Evolutionary conservation across 805 yeast genomes (phyloP), one percentile per base, ranked within the genome.

Genomic region (Cyberlindnera mississippiensis): DNA sequence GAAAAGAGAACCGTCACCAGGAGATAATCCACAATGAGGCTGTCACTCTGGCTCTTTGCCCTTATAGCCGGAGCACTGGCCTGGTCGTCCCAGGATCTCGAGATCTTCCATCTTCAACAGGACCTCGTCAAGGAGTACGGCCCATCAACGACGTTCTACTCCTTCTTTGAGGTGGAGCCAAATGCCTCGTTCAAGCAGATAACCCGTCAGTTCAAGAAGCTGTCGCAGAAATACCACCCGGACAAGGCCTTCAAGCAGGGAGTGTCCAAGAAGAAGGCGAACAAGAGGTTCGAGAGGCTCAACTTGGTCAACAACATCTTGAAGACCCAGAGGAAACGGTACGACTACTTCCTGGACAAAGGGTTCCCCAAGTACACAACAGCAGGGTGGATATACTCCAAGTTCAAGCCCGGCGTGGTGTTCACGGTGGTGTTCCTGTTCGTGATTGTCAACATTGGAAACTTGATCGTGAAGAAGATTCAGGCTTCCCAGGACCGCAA

Each of bases 321-420:
- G 36, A 73, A 91, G 50, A 68, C 75, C 12, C 49, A 41, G 18
- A 71, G 71, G 44, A 76, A 82, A 37, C 72, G 88, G 7, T 93
- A 93, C 61, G 98, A 93, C 62, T 89, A 78, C 61, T 93, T 86
- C 63, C 68, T 85, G 40, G 69, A 76, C 33, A 75, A 78, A 51
- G 97, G 98, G 7, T 91, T 93, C 64, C 98, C 99, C 6, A 71
- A 73, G 47, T 87, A 85, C 75, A 79, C 80, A 44, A 86, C 46
- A 0, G 38, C 45, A 2, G 48, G 80, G 13, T 72, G 79, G 16
- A 86, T 84, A 68, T 69, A 70, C 48, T 77, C 83, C 60, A 59
- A 76, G 56, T 88, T 71, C 72, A 75, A 82, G 55, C 96, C 89
- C 17, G 82, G 83, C 30, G 58, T 75, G 26, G 51, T 72, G 10